Percentiles rank a stretch among this genome's conserved stretches.
These are phyloP conservation scores for Glycine tomentella DNA, from an alignment of 306 rosid genomes.

Conservation along the genomic window DNA sequence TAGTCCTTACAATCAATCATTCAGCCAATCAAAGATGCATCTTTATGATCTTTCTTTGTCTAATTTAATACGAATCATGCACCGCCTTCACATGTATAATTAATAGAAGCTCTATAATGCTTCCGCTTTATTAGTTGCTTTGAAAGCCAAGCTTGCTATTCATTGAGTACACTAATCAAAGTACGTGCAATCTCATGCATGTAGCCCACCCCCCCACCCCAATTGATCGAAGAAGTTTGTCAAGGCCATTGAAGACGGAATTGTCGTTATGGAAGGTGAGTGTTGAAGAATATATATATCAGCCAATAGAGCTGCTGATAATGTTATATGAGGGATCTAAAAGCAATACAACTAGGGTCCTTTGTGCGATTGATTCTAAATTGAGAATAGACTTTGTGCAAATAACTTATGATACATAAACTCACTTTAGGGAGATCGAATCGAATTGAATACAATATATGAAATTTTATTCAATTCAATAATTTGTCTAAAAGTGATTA, in stretches of 20 bases:
- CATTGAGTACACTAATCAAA: constrained; percentile 40
- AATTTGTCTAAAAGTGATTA: not conserved
- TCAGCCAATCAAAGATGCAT: constrained; percentile 41
- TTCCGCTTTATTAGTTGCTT: constrained; percentile 50
- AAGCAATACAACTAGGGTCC: constrained; percentile 3
- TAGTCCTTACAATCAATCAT: constrained; percentile 52
- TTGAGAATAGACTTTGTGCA: not conserved
- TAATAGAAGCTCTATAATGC: constrained; percentile 50
- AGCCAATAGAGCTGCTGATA: constrained; percentile 33
- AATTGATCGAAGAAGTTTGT: constrained; percentile 36
- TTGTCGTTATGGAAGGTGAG: constrained; percentile 22
- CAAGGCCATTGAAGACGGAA: constrained; percentile 12
- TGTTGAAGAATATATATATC: constrained; percentile 36
- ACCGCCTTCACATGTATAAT: constrained; percentile 42
- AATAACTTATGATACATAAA: not conserved
- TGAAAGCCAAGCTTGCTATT: constrained; percentile 46
- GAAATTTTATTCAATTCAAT: not conserved
- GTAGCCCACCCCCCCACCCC: constrained; percentile 27
- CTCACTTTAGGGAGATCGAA: not conserved
- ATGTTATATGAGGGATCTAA: constrained; percentile 8
- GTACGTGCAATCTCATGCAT: constrained; percentile 52
- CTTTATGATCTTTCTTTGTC: constrained; percentile 47
- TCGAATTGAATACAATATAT: not conserved
- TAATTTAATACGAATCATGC: constrained; percentile 60
- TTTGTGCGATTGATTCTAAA: constrained; percentile 1